Percentiles rank a stretch among this genome's conserved stretches.
These are phyloP conservation scores for Cicer judaicum DNA, from an alignment of 306 rosid genomes.

Conservation along the genomic window DNA sequence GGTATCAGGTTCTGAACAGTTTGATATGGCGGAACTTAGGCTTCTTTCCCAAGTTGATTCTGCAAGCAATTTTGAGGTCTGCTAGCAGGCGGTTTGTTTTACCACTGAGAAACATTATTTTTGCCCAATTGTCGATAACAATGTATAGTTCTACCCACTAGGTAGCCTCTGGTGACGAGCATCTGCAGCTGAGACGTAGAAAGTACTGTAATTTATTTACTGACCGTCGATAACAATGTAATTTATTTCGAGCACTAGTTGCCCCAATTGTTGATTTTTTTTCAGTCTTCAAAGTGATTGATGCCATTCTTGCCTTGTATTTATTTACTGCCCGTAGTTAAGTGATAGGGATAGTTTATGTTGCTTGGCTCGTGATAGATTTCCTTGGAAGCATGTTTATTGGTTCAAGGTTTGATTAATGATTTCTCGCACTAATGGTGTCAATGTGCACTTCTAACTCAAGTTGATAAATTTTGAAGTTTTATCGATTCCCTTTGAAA, in stretches of 20 bases:
- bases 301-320: not conserved
- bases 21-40: conserved; percentile 1
- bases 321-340: not conserved
- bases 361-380: not conserved
- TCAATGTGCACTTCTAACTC: not conserved
- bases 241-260: too few species aligned
- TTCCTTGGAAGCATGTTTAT: not conserved
- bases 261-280: too few species aligned
- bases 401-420: conserved; percentile 1
- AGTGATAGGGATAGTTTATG: not conserved
- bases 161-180: not conserved
- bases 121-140: not conserved
- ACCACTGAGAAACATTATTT: not conserved
- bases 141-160: conserved; percentile 7
- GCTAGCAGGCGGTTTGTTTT: conserved; percentile 19
- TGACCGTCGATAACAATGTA: not conserved
- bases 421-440: not conserved
- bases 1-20: conserved; percentile 14
- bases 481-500: not conserved
- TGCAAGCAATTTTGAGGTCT: conserved; percentile 42
- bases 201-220: not conserved
- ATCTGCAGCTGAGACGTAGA: not conserved
- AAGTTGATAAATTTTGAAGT: not conserved
- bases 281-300: not conserved
- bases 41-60: not conserved